A percentile compares a stretch with the other conserved stretches of the same genome.
Evolutionary conservation across 192 early-diverging fungal genomes (phyloP).

Genomic region (Spizellomyces punctatus): DNA sequence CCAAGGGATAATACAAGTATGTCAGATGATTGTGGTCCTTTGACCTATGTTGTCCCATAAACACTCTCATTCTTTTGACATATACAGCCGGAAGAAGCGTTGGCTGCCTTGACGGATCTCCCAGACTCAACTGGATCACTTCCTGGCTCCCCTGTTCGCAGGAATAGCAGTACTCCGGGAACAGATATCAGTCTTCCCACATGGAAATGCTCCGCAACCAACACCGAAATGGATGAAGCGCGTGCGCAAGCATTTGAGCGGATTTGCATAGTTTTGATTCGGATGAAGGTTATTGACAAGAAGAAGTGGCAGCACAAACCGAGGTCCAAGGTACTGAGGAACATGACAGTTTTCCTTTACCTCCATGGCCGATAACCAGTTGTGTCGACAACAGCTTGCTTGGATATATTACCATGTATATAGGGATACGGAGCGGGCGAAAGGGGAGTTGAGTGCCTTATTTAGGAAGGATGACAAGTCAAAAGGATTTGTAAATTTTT

Average conservation of each 20-base stretch:
- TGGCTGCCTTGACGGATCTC: too few species aligned
- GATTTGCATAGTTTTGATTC: constrained; percentile 48
- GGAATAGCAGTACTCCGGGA: too few species aligned
- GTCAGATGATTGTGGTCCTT: too few species aligned
- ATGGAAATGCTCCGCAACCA: not conserved
- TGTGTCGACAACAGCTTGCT: constrained; percentile 46
- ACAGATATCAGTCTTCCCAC: too few species aligned
- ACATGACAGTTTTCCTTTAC: not conserved
- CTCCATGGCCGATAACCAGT: not conserved
- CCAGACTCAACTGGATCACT: too few species aligned
- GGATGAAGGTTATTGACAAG: constrained; percentile 64
- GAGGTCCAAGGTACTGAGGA: constrained; percentile 59
- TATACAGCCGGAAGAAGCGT: too few species aligned
- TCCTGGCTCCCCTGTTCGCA: too few species aligned
- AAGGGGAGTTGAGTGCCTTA: constrained; percentile 57
- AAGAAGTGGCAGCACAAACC: constrained; percentile 74
- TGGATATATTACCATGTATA: constrained; percentile 65
- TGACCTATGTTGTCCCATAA: too few species aligned
- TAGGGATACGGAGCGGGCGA: constrained; percentile 59
- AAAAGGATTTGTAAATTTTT: constrained; percentile 67
- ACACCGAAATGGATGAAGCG: constrained; percentile 9
- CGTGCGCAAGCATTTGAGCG: constrained; percentile 50
- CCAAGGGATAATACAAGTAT: not conserved
- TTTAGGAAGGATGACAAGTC: constrained; percentile 57
- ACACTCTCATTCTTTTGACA: too few species aligned